These are phyloP conservation scores for Podospora bellae-mahoneyi DNA, from an alignment of 495 filamentous ascomycete species.

Conservation along the genomic window DNA sequence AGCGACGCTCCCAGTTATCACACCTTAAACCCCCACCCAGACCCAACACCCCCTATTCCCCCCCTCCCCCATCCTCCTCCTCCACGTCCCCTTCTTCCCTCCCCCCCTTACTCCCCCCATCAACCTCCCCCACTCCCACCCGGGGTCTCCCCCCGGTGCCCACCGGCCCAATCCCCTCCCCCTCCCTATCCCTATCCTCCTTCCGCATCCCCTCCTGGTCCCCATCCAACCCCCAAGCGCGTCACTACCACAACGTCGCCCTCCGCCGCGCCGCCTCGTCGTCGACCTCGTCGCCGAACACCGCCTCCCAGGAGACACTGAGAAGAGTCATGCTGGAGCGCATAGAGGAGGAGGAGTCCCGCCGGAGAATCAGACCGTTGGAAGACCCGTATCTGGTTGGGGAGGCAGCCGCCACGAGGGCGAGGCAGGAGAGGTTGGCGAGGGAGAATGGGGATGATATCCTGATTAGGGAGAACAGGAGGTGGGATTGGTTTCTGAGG, in stretches of 20 bases:
- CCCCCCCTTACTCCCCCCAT: constrained; percentile 20
- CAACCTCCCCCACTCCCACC: constrained; percentile 3
- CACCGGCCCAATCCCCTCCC: constrained; percentile 24
- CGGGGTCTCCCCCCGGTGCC: constrained; percentile 42
- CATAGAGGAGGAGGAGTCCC: constrained; percentile 38
- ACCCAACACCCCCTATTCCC: constrained; percentile 44
- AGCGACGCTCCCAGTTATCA: constrained; percentile 50
- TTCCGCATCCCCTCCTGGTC: constrained; percentile 47
- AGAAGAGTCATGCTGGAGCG: constrained; percentile 29
- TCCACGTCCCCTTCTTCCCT: background rate
- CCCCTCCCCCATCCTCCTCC: constrained; percentile 17
- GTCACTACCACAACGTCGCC: constrained; percentile 50
- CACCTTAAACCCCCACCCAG: constrained; percentile 37
- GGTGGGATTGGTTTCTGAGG: constrained; percentile 46
- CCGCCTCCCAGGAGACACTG: constrained; percentile 21
- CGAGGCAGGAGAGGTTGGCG: constrained; percentile 43
- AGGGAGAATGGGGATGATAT: constrained; percentile 46
- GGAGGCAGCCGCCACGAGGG: constrained; percentile 47
- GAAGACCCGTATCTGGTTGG: constrained; percentile 54
- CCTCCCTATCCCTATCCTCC: constrained; percentile 35
- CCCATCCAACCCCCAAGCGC: constrained; percentile 43
- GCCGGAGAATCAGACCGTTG: constrained; percentile 38
- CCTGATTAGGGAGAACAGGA: constrained; percentile 43
- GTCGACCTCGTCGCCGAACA: constrained; percentile 14
- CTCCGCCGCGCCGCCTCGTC: constrained; percentile 43